Evolutionary conservation across 2,329 filamentous ascomycete genomes (phyloP), one percentile per base, ranked within the genome.

Genomic region (Sporothrix protearum): DNA sequence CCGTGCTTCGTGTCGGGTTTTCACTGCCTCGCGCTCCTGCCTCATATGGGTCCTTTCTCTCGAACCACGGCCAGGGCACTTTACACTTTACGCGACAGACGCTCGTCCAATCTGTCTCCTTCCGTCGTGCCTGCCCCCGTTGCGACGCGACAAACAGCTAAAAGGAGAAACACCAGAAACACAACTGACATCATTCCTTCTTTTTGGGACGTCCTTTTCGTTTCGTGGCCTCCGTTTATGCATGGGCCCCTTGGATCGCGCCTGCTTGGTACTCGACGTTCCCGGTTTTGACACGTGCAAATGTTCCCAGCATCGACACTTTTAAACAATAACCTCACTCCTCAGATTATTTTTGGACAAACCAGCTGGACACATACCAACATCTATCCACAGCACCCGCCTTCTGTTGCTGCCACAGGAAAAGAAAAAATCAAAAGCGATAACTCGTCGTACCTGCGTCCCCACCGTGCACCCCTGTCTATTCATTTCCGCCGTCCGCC

Each of bases 401-500:
- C 57, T 63, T 22, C 57, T 42, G 57, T 61, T 33, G 33, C 10
- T 63, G n/a, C 33, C 22, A 53, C 47, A 53, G 30, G 19, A 39
- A 25, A 33, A 67, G 14, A 53, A 49, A 8, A 63, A 33, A 53
- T n/a, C n/a, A 70, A 70, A 70, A 47, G 33, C n/a, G 36, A 64
- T 28, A 45, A 28, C 59, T 45, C 12, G 33, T 25, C 4, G 33
- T 64, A 47, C 59, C 59, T 69, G 28, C 66, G 33, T 61, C 53
- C 36, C 63, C 70, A 68, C 42, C 45, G 30, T 25, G 36, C 25
- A 45, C 42, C 70, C 70, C 70, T 71, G 70, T 64, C 66, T 63
- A 66, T 66, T 71, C 70, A 71, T 71, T 71, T 71, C 70, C 70
- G 64, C n/a, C 19, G 42, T n/a, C 70, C 66, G 55, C 66, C 70